Base-by-base conservation (phyloP, 2,329 filamentous ascomycete species). In the Claviceps capensis region DNA sequence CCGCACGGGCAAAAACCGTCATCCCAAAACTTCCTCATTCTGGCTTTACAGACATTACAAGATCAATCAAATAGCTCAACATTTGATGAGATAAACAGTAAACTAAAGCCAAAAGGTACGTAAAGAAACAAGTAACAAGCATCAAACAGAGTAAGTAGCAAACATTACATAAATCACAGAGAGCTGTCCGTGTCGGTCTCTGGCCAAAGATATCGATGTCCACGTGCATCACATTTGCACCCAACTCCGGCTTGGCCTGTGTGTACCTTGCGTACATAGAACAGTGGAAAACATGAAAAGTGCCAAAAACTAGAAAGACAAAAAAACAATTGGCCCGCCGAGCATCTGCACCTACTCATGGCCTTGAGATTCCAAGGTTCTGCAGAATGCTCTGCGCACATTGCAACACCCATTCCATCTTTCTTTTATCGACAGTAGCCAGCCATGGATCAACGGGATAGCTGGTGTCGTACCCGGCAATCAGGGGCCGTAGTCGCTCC, bases 391-490 rank as follows among this genome's bases (percentile, higher is more conserved):
- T 62, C 47, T 68, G 60, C 4, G 67, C 66, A 4, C 65, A 65
- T 38, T 60, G 58, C 30, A 69, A 59, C 53, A 70, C 66, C 67
- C 67, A 68, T 42, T 70, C 67, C 43, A 70, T 62, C 61, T 69
- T 70, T 50, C 53, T 58, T 56, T 64, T 61, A 51, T 69, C 67
- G 5, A 69, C 59, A 49, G 64, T 67, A 52, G 61, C 62, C 48
- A 70, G 59, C 65, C 68, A 70, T 8, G 67, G 67, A 44, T 70
- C 67, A 2, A 66, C 67, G 1, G 67, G 66, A 58, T 66, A 70
- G 16, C 62, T 64, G 23, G 66, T 66, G 49, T 63, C 61, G 44
- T 67, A 67, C 5, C 60, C 60, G 4, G 59, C 61, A 26, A 69
- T 58, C 19, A 70, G 59, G 22, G 67, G 64, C 43, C 62, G 61